phyloP scores from a whole-genome alignment of 1,284 basidiomycete genomes.

The Tilletiopsis washingtonensis region DNA sequence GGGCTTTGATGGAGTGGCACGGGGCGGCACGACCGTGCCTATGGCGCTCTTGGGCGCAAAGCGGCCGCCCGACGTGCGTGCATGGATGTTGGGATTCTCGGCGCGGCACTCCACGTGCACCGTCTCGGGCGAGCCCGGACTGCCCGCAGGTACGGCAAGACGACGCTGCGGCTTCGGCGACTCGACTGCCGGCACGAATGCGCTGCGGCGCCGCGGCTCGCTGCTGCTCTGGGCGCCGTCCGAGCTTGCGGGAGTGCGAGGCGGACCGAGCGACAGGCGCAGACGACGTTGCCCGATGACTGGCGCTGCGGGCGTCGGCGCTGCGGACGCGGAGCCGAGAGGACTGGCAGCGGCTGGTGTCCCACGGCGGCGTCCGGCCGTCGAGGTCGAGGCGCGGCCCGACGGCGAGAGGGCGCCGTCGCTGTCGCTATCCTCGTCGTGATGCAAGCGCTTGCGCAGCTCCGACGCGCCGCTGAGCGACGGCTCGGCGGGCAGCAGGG shows the following conservation, averaged over 20 bases:
- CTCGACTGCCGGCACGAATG: no score
- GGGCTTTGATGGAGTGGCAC: not conserved
- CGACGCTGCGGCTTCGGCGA: no score
- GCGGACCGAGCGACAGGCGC: no score
- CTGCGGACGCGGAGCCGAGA: not conserved
- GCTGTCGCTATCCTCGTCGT: not conserved
- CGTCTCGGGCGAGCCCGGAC: no score
- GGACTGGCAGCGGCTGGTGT: no score
- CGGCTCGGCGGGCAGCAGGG: constrained; percentile 9
- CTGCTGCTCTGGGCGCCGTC: not conserved
- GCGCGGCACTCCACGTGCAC: not conserved
- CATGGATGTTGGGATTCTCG: constrained; percentile 10
- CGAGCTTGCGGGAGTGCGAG: no score
- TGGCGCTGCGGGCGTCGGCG: not conserved
- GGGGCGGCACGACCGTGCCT: not conserved
- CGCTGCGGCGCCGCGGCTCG: not conserved
- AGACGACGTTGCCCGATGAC: no score
- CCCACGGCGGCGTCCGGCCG: no score
- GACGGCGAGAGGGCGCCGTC: no score
- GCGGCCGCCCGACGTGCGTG: constrained; percentile 10
- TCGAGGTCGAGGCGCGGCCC: not conserved
- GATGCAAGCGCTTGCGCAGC: no score
- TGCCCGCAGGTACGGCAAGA: no score
- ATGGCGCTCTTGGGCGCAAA: constrained; percentile 12
- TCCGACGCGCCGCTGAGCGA: not conserved